Evolutionary conservation across 768 basidiomycete genomes (phyloP).

Genomic region (Auriscalpium orientale): DNA sequence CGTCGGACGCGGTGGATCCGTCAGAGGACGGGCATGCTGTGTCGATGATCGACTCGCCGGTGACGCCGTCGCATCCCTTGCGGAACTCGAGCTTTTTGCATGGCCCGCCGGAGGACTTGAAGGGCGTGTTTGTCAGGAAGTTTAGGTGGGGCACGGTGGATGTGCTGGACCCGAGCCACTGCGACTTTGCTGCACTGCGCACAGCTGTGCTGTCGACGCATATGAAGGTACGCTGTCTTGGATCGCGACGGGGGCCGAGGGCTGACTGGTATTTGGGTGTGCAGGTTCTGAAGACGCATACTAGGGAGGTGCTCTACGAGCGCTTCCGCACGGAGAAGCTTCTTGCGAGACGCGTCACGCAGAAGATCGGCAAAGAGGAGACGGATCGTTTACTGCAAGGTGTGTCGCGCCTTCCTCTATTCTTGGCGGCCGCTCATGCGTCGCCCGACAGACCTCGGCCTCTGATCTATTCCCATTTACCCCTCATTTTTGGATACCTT

Average conservation of each 20-base stretch:
- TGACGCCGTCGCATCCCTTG: constrained; percentile 15
- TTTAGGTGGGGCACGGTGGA: constrained; percentile 89
- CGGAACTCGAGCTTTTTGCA: constrained; percentile 34
- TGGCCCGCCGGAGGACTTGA: constrained; percentile 59
- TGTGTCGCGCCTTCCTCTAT: constrained; percentile 21
- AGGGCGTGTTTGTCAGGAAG: constrained; percentile 67
- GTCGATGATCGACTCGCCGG: constrained; percentile 25
- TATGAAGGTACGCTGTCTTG: constrained; percentile 53
- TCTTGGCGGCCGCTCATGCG: no score
- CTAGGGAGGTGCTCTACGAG: constrained; percentile 89
- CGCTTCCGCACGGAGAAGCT: constrained; percentile 88
- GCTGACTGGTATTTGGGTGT: not conserved
- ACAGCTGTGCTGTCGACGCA: constrained; percentile 81
- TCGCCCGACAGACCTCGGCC: no score
- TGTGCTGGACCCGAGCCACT: constrained; percentile 79
- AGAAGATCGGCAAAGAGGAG: constrained; percentile 69
- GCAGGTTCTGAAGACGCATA: constrained; percentile 74
- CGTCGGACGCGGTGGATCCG: constrained; percentile 21
- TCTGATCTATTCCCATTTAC: no score
- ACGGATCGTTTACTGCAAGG: constrained; percentile 68
- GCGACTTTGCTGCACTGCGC: constrained; percentile 80
- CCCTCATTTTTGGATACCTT: no score
- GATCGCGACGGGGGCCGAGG: not conserved
- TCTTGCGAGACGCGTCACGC: constrained; percentile 76
- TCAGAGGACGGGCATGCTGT: constrained; percentile 39